phyloP scores from a whole-genome alignment of 371 early-diverging fungal genomes.

The Mucor piriformis region DNA sequence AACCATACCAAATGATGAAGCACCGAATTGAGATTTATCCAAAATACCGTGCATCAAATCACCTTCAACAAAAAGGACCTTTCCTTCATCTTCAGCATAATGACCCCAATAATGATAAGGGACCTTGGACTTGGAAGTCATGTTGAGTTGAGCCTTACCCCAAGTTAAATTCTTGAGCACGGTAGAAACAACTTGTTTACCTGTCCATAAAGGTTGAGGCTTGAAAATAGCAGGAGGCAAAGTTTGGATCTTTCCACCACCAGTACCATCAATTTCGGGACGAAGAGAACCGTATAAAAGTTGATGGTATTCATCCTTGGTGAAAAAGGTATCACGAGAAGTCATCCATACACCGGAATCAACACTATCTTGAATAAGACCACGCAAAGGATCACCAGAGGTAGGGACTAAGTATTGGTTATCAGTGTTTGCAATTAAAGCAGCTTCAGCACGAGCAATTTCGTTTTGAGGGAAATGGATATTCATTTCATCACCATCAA shows the following conservation, averaged over 20 bases:
- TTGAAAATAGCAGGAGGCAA: slow-evolving; percentile 87
- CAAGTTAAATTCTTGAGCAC: slow-evolving; percentile 72
- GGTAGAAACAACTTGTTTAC: slow-evolving; percentile 97
- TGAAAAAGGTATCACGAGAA: slow-evolving; percentile 89
- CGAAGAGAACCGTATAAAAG: slow-evolving; percentile 87
- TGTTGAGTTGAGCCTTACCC: slow-evolving; percentile 78
- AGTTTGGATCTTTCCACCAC: slow-evolving; percentile 76
- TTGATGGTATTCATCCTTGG: slow-evolving; percentile 91
- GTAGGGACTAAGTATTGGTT: slow-evolving; percentile 98
- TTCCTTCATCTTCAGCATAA: slow-evolving; percentile 88
- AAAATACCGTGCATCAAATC: slow-evolving; percentile 96
- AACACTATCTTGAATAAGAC: slow-evolving; percentile 99
- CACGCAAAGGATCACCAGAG: slow-evolving; percentile 97
- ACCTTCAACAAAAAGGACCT: slow-evolving; percentile 86
- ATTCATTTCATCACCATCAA: slow-evolving; percentile 99
- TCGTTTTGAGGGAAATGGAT: slow-evolving; percentile 99
- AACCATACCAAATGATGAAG: slow-evolving; percentile 90
- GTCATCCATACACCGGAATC: slow-evolving; percentile 97
- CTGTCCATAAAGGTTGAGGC: slow-evolving; percentile 94
- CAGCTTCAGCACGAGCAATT: slow-evolving; percentile 95
- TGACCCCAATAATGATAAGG: slow-evolving; percentile 91
- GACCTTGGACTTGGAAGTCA: slow-evolving; percentile 88
- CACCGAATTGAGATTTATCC: slow-evolving; percentile 99
- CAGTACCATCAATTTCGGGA: slow-evolving; percentile 72
- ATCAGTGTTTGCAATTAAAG: slow-evolving; percentile 95